Conservation (phyloP, 495 filamentous ascomycete species). For the Parathielavia appendiculata region DNA sequence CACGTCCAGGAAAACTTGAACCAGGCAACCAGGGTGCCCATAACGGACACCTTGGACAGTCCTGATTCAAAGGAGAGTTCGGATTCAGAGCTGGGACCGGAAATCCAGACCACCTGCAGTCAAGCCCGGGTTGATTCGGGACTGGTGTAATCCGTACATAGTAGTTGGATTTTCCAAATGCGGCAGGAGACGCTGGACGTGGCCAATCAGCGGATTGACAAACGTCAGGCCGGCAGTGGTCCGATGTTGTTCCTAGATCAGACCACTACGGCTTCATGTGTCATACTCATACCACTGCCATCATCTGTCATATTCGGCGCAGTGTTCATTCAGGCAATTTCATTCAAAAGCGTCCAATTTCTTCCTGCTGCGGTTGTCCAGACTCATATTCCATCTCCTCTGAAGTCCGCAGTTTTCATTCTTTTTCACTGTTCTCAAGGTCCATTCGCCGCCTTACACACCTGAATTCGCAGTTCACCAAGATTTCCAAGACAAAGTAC, state of each 20-base stretch:
- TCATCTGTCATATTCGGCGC: background rate
- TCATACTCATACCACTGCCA: slow-evolving; percentile 15
- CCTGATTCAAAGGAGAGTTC: too few relatives aligned
- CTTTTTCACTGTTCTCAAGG: background rate
- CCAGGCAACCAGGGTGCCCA: too few relatives aligned
- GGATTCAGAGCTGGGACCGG: too few relatives aligned
- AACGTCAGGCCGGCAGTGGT: background rate
- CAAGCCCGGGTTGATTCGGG: too few relatives aligned
- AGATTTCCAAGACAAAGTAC: background rate
- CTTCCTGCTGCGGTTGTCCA: background rate
- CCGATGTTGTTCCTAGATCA: slow-evolving; percentile 11
- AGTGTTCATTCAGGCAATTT: background rate
- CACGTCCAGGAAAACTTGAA: too few relatives aligned
- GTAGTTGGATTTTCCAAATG: slow-evolving; percentile 8
- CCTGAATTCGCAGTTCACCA: background rate
- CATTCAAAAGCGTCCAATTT: slow-evolving; percentile 9
- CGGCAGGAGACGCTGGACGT: background rate
- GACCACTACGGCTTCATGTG: slow-evolving; percentile 12
- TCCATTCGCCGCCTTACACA: slow-evolving; percentile 5
- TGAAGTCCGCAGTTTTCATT: background rate
- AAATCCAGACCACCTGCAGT: too few relatives aligned
- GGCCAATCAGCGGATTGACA: slow-evolving; percentile 3
- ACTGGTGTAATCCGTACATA: too few relatives aligned
- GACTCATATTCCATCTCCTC: too few relatives aligned
- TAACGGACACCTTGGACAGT: too few relatives aligned